These are phyloP conservation scores for Physcomitrellopsis africana DNA, from an alignment of 225 moss, liverwort and hornwort species.

Conservation along the genomic window DNA sequence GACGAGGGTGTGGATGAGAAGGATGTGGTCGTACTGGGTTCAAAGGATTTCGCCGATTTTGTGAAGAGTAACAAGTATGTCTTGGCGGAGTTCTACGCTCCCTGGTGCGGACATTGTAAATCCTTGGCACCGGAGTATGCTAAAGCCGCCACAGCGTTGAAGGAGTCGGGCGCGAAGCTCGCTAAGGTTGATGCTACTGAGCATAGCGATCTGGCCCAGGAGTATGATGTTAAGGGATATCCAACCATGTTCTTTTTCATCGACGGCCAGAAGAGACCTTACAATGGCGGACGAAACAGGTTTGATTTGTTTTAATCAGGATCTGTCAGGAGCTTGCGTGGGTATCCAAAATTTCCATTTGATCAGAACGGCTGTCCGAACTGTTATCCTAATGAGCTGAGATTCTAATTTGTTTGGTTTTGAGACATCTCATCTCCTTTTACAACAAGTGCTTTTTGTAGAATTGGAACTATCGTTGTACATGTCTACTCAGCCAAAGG, in stretches of 20 bases:
- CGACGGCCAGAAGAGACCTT: constrained; percentile 65
- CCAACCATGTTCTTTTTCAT: constrained; percentile 79
- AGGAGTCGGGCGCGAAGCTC: constrained; percentile 39
- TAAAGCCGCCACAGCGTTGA: constrained; percentile 51
- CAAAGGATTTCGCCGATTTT: constrained; percentile 43
- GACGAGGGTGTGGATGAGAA: constrained; percentile 39
- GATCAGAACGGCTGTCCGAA: neutral
- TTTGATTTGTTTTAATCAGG: constrained; percentile 20
- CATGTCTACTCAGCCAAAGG: no score
- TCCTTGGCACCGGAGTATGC: constrained; percentile 60
- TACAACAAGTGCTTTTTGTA: no score
- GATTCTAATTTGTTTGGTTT: no score
- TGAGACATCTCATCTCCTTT: no score
- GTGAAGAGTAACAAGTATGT: constrained; percentile 42
- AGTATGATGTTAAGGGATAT: constrained; percentile 66
- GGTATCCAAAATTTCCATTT: neutral
- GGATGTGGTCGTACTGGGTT: constrained; percentile 52
- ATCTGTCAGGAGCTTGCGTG: neutral
- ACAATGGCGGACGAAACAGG: constrained; percentile 66
- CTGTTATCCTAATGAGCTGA: neutral
- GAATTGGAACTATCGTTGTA: no score
- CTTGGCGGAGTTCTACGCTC: constrained; percentile 65
- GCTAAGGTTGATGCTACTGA: constrained; percentile 67
- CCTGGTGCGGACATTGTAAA: constrained; percentile 67
- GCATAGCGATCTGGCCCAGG: constrained; percentile 62